Evolutionary conservation across 164 flowering plant genomes (phyloP).

Genomic region (Magnolia sinica): DNA sequence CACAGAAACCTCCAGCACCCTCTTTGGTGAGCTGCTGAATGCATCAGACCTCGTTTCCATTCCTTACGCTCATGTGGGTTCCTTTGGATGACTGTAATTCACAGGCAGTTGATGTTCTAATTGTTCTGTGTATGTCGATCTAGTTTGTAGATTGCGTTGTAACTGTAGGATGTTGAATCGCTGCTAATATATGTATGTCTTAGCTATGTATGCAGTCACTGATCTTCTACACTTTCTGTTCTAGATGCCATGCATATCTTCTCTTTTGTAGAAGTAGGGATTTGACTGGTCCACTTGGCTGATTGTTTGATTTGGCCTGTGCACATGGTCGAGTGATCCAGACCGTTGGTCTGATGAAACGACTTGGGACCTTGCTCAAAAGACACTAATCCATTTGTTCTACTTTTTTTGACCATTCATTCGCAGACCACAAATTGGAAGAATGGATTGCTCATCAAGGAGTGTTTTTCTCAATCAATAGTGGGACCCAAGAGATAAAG

Average conservation of each 20-base stretch:
- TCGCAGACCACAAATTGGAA: too few species aligned
- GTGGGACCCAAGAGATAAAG: too few species aligned
- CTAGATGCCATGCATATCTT: not conserved
- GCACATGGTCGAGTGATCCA: too few species aligned
- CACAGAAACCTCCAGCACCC: constrained; percentile 10
- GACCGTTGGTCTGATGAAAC: too few species aligned
- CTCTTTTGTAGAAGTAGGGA: not conserved
- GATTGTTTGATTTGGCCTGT: too few species aligned
- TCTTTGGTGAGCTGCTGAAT: constrained; percentile 18
- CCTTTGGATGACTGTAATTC: constrained; percentile 19
- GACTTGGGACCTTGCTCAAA: too few species aligned
- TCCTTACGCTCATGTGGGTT: not conserved
- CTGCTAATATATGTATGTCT: constrained; percentile 1
- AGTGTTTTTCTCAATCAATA: too few species aligned
- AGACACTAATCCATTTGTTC: too few species aligned
- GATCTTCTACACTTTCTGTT: not conserved
- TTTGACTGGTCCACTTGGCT: too few species aligned
- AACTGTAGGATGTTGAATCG: not conserved
- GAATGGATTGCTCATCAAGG: too few species aligned
- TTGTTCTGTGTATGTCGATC: constrained; percentile 13
- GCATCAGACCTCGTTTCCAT: not conserved
- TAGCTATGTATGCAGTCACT: not conserved
- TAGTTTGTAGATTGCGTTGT: constrained; percentile 1
- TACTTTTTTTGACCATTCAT: too few species aligned
- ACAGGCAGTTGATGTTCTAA: constrained; percentile 22